phyloP scores from a whole-genome alignment of 2,329 filamentous ascomycete species.

The Neofusicoccum parvum region DNA sequence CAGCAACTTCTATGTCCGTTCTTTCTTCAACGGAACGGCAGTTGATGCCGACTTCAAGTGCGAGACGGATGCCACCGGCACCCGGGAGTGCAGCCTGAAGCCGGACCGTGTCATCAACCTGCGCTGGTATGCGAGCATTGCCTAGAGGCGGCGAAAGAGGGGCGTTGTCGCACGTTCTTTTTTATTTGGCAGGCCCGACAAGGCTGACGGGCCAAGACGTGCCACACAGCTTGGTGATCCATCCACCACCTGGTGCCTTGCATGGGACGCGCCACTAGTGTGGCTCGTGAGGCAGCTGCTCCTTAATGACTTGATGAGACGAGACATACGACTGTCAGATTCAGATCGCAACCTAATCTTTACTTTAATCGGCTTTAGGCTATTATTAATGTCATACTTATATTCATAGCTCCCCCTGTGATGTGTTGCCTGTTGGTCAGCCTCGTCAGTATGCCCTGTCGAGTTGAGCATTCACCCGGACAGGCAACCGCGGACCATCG shows the following conservation, averaged over 20 bases:
- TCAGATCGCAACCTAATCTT: constrained; percentile 10
- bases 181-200: background rate
- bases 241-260: constrained; percentile 9
- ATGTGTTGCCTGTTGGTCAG: background rate
- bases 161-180: background rate
- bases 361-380: background rate
- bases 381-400: background rate
- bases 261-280: background rate
- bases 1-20: background rate
- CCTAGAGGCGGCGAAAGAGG: background rate
- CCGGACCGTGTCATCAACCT: background rate
- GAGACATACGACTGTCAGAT: constrained; percentile 4
- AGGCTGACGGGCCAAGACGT: constrained; percentile 8
- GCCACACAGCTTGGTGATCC: constrained; percentile 15
- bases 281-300: background rate
- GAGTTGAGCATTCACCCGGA: background rate
- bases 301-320: constrained; percentile 5
- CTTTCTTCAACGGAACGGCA: constrained; percentile 2
- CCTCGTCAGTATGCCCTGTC: background rate
- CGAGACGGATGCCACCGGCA: background rate
- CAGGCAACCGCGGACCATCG: background rate
- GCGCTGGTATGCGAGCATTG: background rate
- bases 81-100: constrained; percentile 6
- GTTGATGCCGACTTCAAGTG: background rate
- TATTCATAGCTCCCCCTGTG: background rate